A percentile compares a stretch with the other conserved stretches of the same genome.
Conservation (phyloP, 441 rosid genomes). For the Brassica balearica region DNA sequence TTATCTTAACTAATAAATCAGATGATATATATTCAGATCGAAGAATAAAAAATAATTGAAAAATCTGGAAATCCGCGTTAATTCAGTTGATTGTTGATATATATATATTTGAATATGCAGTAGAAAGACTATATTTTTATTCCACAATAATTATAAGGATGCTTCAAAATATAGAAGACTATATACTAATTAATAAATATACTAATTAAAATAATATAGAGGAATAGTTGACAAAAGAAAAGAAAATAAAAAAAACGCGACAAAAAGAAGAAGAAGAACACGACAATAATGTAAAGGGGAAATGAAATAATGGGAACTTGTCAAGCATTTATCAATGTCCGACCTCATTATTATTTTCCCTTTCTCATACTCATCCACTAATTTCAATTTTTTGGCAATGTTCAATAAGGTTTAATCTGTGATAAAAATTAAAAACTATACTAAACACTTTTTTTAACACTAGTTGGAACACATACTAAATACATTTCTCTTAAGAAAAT, state of each 20-base stretch:
- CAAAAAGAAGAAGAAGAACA: slow-evolving; percentile 19
- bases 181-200: neutral
- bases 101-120: neutral
- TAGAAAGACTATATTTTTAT: neutral
- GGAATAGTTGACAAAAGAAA: slow-evolving; percentile 25
- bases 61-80: no score
- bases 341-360: slow-evolving; percentile 11
- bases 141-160: neutral
- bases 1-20: no score
- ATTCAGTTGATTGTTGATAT: neutral
- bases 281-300: neutral
- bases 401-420: neutral
- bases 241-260: slow-evolving; percentile 18
- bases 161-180: neutral
- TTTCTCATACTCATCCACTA: slow-evolving; percentile 15
- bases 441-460: neutral
- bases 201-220: neutral
- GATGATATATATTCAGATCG: no score
- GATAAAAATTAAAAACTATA: neutral
- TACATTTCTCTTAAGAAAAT: neutral
- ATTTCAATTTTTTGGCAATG: neutral
- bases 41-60: no score
- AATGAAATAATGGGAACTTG: neutral
- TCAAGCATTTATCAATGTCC: slow-evolving; percentile 9
- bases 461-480: neutral